phyloP scores from a whole-genome alignment of 805 yeast genomes.

The Saccharomycopsis babjevae region DNA sequence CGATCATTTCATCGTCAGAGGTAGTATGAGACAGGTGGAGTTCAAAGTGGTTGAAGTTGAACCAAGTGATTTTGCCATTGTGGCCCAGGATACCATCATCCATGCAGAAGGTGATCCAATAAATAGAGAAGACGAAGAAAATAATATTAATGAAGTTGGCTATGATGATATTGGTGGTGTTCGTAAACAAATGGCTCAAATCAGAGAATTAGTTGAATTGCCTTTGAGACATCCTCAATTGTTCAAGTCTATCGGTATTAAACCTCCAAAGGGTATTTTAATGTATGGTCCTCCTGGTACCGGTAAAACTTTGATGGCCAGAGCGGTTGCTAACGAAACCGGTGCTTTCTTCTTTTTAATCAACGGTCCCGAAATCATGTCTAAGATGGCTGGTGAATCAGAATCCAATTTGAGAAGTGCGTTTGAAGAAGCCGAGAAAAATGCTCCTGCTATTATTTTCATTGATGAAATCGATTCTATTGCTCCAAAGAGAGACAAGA shows the following conservation, averaged over 20 bases:
- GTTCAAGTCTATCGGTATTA: conserved; percentile 95
- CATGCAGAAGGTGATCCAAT: conserved; percentile 99
- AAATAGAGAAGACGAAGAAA: conserved; percentile 96
- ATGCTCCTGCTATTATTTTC: conserved; percentile 94
- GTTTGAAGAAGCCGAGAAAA: conserved; percentile 98
- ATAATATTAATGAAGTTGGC: conserved; percentile 92
- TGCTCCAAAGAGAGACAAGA: conserved; percentile 99
- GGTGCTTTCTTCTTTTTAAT: conserved; percentile 97
- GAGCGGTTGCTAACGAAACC: conserved; percentile 99
- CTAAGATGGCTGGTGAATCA: conserved; percentile 99
- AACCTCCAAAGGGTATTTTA: conserved; percentile 96
- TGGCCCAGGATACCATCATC: conserved; percentile 95
- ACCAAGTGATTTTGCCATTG: conserved; percentile 95
- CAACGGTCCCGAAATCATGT: conserved; percentile 99
- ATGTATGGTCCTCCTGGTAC: conserved; percentile 99
- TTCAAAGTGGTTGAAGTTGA: conserved; percentile 97
- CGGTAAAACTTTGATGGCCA: conserved; percentile 97
- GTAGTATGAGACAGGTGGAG: conserved; percentile 99
- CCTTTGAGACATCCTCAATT: conserved; percentile 98
- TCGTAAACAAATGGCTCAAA: conserved; percentile 98
- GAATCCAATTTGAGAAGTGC: conserved; percentile 96
- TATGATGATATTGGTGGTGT: conserved; percentile 99
- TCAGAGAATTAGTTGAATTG: conserved; percentile 95
- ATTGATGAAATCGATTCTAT: conserved; percentile 98
- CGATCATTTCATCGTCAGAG: conserved; percentile 91